Evolutionary conservation across 1,284 basidiomycete genomes (phyloP).

Genomic region (Salmacisia buchloeana): DNA sequence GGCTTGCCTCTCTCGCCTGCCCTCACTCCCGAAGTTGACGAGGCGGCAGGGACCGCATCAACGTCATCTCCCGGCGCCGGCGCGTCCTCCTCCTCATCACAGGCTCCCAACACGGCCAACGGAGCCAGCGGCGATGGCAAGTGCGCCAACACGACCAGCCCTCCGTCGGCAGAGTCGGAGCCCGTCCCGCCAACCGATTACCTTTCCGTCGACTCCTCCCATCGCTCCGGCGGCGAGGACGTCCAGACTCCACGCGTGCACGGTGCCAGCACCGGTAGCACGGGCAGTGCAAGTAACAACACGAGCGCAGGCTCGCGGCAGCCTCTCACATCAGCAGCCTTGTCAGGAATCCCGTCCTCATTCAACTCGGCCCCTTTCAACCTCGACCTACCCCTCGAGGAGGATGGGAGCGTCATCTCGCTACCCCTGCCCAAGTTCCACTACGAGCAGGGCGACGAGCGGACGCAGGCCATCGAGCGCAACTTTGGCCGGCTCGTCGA

Average conservation of each 20-base stretch:
- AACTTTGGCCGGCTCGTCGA: slow-evolving; percentile 35
- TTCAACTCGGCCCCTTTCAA: neutral
- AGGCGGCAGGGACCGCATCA: neutral
- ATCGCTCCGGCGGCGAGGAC: neutral
- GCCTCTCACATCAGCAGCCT: neutral
- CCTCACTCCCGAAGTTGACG: neutral
- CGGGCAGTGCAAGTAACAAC: neutral
- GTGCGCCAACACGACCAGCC: neutral
- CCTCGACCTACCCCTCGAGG: neutral
- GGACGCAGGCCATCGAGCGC: slow-evolving; percentile 31
- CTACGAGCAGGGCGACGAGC: slow-evolving; percentile 24
- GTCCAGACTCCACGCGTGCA: slow-evolving; percentile 1
- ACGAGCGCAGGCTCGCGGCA: neutral
- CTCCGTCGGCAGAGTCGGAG: too few species aligned
- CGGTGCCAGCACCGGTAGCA: neutral
- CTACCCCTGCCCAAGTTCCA: slow-evolving; percentile 36
- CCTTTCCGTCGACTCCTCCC: slow-evolving; percentile 4
- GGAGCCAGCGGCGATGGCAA: too few species aligned
- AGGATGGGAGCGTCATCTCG: slow-evolving; percentile 13
- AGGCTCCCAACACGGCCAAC: too few species aligned
- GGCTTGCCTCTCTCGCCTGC: neutral
- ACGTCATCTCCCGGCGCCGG: neutral
- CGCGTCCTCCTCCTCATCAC: too few species aligned
- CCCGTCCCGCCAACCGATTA: neutral
- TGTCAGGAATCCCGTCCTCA: neutral